These are phyloP conservation scores for Phoenix roebelenii DNA, from an alignment of 176 grass and related monocot species.

Conservation along the genomic window DNA sequence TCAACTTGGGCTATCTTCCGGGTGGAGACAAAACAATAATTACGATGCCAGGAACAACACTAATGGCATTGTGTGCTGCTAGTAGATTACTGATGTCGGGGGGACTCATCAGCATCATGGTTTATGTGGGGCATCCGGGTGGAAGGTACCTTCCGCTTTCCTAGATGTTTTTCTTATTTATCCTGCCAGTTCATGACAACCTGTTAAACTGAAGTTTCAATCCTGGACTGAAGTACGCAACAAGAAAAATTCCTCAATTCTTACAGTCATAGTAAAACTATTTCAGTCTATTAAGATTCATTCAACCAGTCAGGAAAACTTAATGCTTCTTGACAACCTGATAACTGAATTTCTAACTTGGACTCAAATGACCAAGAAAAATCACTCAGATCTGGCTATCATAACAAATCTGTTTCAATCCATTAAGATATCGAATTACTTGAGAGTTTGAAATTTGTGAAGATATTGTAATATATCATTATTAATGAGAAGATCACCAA, in stretches of 20 bases:
- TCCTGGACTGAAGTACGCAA: background rate
- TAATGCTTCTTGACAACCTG: background rate
- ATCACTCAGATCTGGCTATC: no score
- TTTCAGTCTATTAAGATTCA: background rate
- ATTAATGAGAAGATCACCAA: no score
- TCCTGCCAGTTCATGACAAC: background rate
- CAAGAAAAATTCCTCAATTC: no score
- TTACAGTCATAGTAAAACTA: no score
- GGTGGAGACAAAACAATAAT: slow-evolving; percentile 79
- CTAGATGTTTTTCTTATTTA: slow-evolving; percentile 4
- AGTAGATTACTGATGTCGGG: slow-evolving; percentile 46
- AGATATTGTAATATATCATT: no score
- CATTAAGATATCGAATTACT: no score
- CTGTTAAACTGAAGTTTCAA: background rate
- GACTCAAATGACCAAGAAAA: background rate
- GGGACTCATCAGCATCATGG: slow-evolving; percentile 72
- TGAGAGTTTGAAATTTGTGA: no score
- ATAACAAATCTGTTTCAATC: no score
- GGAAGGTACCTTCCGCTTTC: slow-evolving; percentile 52
- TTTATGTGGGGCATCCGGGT: slow-evolving; percentile 84
- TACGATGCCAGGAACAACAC: slow-evolving; percentile 60
- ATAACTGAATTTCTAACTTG: background rate
- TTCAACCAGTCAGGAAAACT: background rate
- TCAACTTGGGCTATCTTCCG: slow-evolving; percentile 91
- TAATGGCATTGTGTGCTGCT: slow-evolving; percentile 61